Base-by-base conservation (phyloP, 352 stramenopile genomes). In the Peronospora destructor region DNA sequence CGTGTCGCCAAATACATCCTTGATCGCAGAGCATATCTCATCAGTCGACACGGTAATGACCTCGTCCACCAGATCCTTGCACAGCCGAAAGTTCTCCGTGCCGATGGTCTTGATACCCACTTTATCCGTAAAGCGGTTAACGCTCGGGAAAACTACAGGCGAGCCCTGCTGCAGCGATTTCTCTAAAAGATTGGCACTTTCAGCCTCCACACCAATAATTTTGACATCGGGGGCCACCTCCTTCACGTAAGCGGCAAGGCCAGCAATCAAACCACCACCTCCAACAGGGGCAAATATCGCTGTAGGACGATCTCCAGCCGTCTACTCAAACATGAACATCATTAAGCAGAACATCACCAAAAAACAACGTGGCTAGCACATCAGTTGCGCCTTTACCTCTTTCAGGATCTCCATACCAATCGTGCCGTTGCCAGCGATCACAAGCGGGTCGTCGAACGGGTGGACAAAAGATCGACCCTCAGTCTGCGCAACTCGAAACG, bases 51-150 rank as follows among this genome's bases (percentile, higher is more conserved):
- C 95, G 1, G 94, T 98, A 33, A 99, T 74, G 64, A 98, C 97
- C 26, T 96, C 93, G 70, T 99, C 95, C 9, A 98, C 93, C 26
- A 97, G 73, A 25, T 91, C 68, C 19, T 85, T 87, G 60, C 93
- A 98, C 13, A 98, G 54, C 6, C 92, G 76, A 61, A 97, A 98
- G 19, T 97, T 98, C 64, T 98, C 95, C 10, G 77, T 65, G 23
- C 96, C 96, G 30, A 98, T 68, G 1, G 72, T 85, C 33, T 85
- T 83, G 32, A 99, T 95, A 28, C 95, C 96, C 4, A 97, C 95
- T 51, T 97, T 95, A 65, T 99, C 96, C 0, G 95, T 97, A 73
- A 99, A 99, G 2, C 98, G 80, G 53, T 97, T 97, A 14, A 98
- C 91, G 3, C 72, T 70, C 14, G 78, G 51, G n/a, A 98, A 76